Percentiles rank a stretch among this genome's conserved stretches.
Conservation (phyloP, 2,329 filamentous ascomycete genomes). For the Calonectria pseudoturangicola region DNA sequence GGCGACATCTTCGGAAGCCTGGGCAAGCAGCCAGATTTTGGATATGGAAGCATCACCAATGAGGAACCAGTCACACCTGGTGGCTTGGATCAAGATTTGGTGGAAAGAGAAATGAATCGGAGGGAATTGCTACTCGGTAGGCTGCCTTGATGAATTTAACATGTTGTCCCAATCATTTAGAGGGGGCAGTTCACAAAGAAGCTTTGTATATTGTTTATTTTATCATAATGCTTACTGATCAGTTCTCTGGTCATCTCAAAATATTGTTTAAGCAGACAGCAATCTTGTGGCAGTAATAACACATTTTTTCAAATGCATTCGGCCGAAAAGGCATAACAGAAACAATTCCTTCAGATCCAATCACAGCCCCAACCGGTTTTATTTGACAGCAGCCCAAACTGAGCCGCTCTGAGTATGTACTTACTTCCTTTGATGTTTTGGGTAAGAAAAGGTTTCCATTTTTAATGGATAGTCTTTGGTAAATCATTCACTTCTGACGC, state of each 20-base stretch:
- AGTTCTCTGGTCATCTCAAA: slow-evolving; percentile 7
- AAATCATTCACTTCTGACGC: background rate
- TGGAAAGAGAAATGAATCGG: slow-evolving; percentile 55
- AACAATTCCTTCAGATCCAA: background rate
- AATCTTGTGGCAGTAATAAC: background rate
- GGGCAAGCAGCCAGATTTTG: slow-evolving; percentile 80
- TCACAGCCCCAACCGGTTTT: background rate
- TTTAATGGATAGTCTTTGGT: background rate
- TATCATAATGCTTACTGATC: background rate
- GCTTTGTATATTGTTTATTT: background rate
- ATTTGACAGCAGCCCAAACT: background rate
- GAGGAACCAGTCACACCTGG: slow-evolving; percentile 57
- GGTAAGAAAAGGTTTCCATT: too few relatives aligned
- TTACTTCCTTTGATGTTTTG: too few relatives aligned
- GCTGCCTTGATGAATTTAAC: slow-evolving; percentile 48
- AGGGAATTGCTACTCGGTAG: slow-evolving; percentile 51
- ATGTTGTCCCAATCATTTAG: too few relatives aligned
- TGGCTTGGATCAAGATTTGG: slow-evolving; percentile 48
- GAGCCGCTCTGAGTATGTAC: background rate
- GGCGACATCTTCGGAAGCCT: slow-evolving; percentile 83
- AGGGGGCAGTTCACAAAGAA: background rate
- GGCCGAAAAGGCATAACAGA: too few relatives aligned
- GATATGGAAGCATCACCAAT: slow-evolving; percentile 68
- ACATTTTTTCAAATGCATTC: background rate
- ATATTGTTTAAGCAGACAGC: background rate